phyloP scores from a whole-genome alignment of 768 basidiomycete species.

The Tulasnella sp. region DNA sequence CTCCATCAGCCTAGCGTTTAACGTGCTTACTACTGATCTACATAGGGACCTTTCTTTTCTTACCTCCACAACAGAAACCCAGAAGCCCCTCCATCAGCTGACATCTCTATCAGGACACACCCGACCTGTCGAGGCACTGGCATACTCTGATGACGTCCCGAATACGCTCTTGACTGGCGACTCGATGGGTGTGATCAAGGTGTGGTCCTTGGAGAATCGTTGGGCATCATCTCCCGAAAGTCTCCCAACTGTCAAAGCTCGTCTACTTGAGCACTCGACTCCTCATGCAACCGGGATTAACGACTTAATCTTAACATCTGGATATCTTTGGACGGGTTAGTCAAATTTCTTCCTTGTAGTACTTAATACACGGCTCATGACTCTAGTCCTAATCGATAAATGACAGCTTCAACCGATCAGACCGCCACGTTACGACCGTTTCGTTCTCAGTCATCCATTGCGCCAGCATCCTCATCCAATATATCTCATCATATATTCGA shows the following conservation, averaged over 20 bases:
- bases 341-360: background rate
- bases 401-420: constrained; percentile 77
- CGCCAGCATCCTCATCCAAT: background rate
- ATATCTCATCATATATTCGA: constrained; percentile 21
- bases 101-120: constrained; percentile 75
- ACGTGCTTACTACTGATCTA: background rate
- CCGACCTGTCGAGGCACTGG: constrained; percentile 74
- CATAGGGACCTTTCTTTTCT: constrained; percentile 19
- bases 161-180: constrained; percentile 67
- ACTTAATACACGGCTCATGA: background rate
- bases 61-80: background rate
- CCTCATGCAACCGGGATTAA: constrained; percentile 79
- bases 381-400: background rate
- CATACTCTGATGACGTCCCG: constrained; percentile 36
- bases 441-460: constrained; percentile 24
- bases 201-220: constrained; percentile 49
- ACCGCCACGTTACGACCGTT: constrained; percentile 55
- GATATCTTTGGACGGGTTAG: constrained; percentile 83
- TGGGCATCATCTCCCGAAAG: constrained; percentile 29
- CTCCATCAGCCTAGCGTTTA: background rate
- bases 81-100: constrained; percentile 25
- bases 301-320: constrained; percentile 53
- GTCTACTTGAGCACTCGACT: constrained; percentile 42
- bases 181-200: constrained; percentile 80
- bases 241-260: constrained; percentile 40